These are phyloP conservation scores for Lipomyces starkeyi DNA, from an alignment of 805 yeast genomes.

Conservation along the genomic window DNA sequence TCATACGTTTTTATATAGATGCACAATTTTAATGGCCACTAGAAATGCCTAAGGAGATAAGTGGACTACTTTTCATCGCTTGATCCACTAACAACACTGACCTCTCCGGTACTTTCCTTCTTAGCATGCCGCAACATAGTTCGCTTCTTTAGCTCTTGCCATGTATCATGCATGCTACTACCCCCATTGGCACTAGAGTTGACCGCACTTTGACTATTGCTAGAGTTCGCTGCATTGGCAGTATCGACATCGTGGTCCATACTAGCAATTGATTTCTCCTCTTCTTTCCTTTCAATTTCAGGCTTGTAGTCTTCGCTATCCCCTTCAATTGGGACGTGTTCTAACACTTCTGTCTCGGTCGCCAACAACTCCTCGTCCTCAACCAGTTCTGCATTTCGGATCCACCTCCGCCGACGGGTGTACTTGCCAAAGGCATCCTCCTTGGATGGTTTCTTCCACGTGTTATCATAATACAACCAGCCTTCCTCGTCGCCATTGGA, in stretches of 20 bases:
- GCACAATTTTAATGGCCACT: not conserved
- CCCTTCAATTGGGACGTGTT: conserved; percentile 22
- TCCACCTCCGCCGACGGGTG: conserved; percentile 95
- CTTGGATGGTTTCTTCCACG: conserved; percentile 90
- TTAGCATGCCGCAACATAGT: conserved; percentile 29
- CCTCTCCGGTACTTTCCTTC: not conserved
- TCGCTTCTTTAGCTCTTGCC: conserved; percentile 29
- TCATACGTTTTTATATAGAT: no score
- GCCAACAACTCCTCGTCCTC: conserved; percentile 32
- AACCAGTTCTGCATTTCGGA: conserved; percentile 88
- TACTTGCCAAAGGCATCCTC: conserved; percentile 89
- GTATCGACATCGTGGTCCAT: not conserved
- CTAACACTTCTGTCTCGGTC: conserved; percentile 21
- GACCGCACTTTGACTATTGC: not conserved
- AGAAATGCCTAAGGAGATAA: not conserved
- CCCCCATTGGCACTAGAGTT: not conserved
- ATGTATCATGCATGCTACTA: conserved; percentile 12
- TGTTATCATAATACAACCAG: conserved; percentile 84
- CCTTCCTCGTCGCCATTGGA: conserved; percentile 62
- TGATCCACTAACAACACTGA: not conserved
- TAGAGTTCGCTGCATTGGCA: not conserved
- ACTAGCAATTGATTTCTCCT: not conserved
- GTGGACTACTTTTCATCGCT: not conserved
- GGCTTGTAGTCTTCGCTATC: conserved; percentile 29
- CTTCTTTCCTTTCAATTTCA: conserved; percentile 19